Conservation (phyloP, 768 basidiomycete species). For the Daedaleopsis sinensis region DNA sequence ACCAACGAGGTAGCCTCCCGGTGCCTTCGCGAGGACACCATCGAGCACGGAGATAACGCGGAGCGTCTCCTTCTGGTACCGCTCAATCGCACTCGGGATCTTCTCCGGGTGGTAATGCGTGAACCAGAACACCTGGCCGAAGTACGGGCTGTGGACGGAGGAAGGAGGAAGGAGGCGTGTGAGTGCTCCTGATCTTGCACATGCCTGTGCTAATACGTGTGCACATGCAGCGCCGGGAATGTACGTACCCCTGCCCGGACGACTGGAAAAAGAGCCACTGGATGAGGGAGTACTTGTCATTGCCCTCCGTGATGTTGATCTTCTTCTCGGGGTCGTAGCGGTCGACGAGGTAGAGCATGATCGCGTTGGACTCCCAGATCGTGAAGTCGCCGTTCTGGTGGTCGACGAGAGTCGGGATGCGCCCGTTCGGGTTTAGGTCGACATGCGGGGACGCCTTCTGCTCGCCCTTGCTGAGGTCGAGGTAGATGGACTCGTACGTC, state of each 20-base stretch:
- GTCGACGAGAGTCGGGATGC: constrained; percentile 41
- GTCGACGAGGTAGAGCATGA: constrained; percentile 46
- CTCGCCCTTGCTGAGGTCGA: no score
- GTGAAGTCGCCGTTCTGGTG: constrained; percentile 35
- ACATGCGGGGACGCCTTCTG: constrained; percentile 28
- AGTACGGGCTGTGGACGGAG: constrained; percentile 25
- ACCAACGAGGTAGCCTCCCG: constrained; percentile 31
- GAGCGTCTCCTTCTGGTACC: constrained; percentile 32
- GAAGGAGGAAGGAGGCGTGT: no score
- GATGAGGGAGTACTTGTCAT: constrained; percentile 26
- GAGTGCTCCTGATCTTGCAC: no score
- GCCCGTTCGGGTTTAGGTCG: constrained; percentile 37
- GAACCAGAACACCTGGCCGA: constrained; percentile 33
- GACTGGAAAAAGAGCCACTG: constrained; percentile 50
- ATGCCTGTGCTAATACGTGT: constrained; percentile 34
- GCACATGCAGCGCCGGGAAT: constrained; percentile 52
- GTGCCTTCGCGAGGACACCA: constrained; percentile 30
- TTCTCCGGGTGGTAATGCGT: constrained; percentile 30
- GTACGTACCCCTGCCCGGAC: constrained; percentile 33
- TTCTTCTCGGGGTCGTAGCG: constrained; percentile 47
- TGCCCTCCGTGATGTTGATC: constrained; percentile 20
- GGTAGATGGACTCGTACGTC: constrained; percentile 28
- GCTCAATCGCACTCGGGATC: constrained; percentile 31
- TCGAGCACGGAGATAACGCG: constrained; percentile 33
- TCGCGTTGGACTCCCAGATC: constrained; percentile 43